These are phyloP conservation scores for Phtheirospermum japonicum DNA, from an alignment of 257 asterid species.

Conservation along the genomic window DNA sequence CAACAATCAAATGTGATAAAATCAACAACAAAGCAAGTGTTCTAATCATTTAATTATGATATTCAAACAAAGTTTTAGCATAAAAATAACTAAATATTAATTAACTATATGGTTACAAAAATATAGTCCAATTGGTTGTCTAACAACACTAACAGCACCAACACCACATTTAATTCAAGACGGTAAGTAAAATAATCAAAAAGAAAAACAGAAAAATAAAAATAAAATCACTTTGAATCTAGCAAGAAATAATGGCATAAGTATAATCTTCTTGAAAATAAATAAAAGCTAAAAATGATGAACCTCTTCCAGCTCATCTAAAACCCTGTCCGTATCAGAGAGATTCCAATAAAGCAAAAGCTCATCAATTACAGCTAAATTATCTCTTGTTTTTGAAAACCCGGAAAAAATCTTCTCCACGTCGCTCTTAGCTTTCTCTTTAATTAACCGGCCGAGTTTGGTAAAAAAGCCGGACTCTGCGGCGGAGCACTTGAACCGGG, in stretches of 20 bases:
- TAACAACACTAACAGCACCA: too few relatives aligned
- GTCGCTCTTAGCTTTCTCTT: constrained; percentile 91
- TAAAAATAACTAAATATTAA: too few relatives aligned
- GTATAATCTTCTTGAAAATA: not conserved
- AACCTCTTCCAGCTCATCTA: not conserved
- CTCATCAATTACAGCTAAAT: constrained; percentile 86
- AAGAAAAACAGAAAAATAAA: too few relatives aligned
- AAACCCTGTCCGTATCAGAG: constrained; percentile 61
- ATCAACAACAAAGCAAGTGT: not conserved
- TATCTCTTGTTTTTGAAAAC: constrained; percentile 80
- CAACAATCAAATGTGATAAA: not conserved
- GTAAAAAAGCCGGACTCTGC: constrained; percentile 70
- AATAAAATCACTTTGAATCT: too few relatives aligned
- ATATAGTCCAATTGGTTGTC: too few relatives aligned
- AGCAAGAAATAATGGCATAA: not conserved
- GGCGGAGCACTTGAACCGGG: constrained; percentile 1
- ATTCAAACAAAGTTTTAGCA: not conserved
- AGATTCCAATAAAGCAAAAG: constrained; percentile 93
- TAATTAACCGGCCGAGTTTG: constrained; percentile 82
- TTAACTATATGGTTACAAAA: too few relatives aligned
- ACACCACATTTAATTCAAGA: too few relatives aligned
- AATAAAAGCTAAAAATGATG: not conserved
- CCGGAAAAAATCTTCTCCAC: constrained; percentile 90
- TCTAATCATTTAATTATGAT: not conserved
- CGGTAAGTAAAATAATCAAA: too few relatives aligned